Evolutionary conservation across 1,139 yeast genomes (phyloP).

Genomic region (Kodamaea derodonti): DNA sequence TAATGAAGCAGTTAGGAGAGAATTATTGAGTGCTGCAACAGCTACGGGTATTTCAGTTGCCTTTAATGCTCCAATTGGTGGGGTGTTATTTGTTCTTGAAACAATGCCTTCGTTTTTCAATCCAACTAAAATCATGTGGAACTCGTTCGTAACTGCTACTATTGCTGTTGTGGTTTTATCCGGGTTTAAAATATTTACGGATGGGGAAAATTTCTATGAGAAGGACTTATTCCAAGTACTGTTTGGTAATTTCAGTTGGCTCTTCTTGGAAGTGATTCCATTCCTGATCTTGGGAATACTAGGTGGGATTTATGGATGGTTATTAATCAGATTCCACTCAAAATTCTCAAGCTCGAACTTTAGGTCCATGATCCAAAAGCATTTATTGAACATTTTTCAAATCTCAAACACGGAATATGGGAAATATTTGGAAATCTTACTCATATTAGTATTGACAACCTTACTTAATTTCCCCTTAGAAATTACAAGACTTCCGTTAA

Average conservation of each 20-base stretch:
- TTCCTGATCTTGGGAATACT: slow-evolving; percentile 61
- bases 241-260: slow-evolving; percentile 70
- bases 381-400: slow-evolving; percentile 15
- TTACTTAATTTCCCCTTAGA: slow-evolving; percentile 53
- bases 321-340: slow-evolving; percentile 49
- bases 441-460: slow-evolving; percentile 48
- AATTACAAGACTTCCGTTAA: slow-evolving; percentile 53
- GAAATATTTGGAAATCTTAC: slow-evolving; percentile 44
- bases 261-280: slow-evolving; percentile 63
- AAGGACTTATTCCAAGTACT: slow-evolving; percentile 61
- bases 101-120: slow-evolving; percentile 61
- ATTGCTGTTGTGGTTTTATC: slow-evolving; percentile 61
- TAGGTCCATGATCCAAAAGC: slow-evolving; percentile 16
- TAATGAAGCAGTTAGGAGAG: slow-evolving; percentile 58
- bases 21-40: slow-evolving; percentile 75
- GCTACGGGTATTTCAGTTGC: slow-evolving; percentile 95
- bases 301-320: slow-evolving; percentile 67
- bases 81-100: slow-evolving; percentile 83
- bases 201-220: slow-evolving; percentile 48
- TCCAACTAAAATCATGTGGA: slow-evolving; percentile 72
- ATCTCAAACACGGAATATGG: slow-evolving; percentile 6
- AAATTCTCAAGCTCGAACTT: slow-evolving; percentile 17
- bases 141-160: slow-evolving; percentile 74
- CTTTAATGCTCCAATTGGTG: slow-evolving; percentile 93
- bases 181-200: slow-evolving; percentile 58